Evolutionary conservation across 148 eudicot genomes (phyloP), one percentile per base, ranked within the genome.

Genomic region (Gaultheria prostrata): DNA sequence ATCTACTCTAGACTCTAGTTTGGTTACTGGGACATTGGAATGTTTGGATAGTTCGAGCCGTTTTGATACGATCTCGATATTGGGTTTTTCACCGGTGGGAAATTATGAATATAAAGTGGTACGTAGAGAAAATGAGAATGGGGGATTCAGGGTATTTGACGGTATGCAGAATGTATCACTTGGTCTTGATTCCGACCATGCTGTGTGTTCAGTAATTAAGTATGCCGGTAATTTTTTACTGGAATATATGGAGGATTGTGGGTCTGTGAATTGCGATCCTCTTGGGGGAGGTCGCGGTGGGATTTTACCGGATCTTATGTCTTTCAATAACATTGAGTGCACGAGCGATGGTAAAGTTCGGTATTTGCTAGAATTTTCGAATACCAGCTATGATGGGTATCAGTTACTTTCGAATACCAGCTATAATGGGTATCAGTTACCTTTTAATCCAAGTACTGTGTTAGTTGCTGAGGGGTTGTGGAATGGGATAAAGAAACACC

Each of bases 391-490:
- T 33, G n/a, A n/a, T n/a, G n/a, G n/a, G n/a, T n/a, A n/a, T n/a
- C n/a, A n/a, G n/a, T n/a, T n/a, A n/a, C n/a, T 91, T 59, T 89
- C 90, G 8, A 84, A 93, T 77, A 65, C 53, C 1, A 91, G 90
- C 83, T 82, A 65, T 35, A 90, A 88, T 82, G 89, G 90, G 8
- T 69, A 54, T 80, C 77, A 45, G 1, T 88, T 88, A 61, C 88
- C 90, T 0, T 89, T 94, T 87, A 85, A 93, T 83, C 98, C 97
- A 10, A 87, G 75, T 65, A 84, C 85, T 73, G 86, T 90, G 6
- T 82, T 97, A 75, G 88, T 97, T 76, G 92, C 93, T 78, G 99
- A 97, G 87, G 99, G 99, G 57, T 86, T 61, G 24, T 97, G 99
- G 99, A 90, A 97, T 82, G 61, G 17, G 86, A 85, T 83, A 59